phyloP scores from a whole-genome alignment of 148 eudicot genomes.

The Vaccinium macrocarpon region DNA sequence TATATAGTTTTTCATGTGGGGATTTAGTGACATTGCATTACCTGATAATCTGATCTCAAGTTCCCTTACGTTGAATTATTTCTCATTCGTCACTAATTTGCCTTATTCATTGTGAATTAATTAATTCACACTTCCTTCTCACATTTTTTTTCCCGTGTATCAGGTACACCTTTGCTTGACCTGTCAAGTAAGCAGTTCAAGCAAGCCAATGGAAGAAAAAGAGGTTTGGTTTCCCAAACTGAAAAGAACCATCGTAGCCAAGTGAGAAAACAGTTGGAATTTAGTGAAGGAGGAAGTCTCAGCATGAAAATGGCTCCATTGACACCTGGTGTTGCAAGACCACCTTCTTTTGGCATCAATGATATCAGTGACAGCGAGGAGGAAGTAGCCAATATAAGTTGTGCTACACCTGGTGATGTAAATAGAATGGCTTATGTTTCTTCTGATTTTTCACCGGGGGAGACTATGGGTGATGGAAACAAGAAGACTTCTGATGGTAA shows the following conservation, averaged over 20 bases:
- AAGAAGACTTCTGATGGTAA: constrained; percentile 14
- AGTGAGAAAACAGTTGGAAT: constrained; percentile 41
- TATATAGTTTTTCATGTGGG: background rate
- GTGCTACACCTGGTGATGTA: background rate
- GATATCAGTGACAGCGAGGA: constrained; percentile 50
- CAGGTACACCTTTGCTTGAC: constrained; percentile 20
- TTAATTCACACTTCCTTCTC: background rate
- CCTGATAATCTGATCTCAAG: background rate
- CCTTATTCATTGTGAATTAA: background rate
- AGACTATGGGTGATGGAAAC: constrained; percentile 5
- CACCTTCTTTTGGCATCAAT: constrained; percentile 27
- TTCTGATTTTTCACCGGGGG: constrained; percentile 7
- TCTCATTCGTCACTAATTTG: background rate
- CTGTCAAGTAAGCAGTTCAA: background rate
- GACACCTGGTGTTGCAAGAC: constrained; percentile 42
- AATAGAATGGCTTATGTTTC: constrained; percentile 10
- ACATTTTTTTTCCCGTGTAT: background rate
- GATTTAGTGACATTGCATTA: background rate
- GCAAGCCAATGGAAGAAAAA: constrained; percentile 13
- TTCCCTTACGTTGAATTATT: background rate
- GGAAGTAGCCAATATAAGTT: constrained; percentile 28
- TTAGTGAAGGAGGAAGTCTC: constrained; percentile 30
- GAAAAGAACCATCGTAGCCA: constrained; percentile 1
- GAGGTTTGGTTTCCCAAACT: constrained; percentile 2
- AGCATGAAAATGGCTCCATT: constrained; percentile 49